Evolutionary conservation across 2,329 filamentous ascomycete genomes (phyloP), one percentile per base, ranked within the genome.

Genomic region (Knufia fluminis): DNA sequence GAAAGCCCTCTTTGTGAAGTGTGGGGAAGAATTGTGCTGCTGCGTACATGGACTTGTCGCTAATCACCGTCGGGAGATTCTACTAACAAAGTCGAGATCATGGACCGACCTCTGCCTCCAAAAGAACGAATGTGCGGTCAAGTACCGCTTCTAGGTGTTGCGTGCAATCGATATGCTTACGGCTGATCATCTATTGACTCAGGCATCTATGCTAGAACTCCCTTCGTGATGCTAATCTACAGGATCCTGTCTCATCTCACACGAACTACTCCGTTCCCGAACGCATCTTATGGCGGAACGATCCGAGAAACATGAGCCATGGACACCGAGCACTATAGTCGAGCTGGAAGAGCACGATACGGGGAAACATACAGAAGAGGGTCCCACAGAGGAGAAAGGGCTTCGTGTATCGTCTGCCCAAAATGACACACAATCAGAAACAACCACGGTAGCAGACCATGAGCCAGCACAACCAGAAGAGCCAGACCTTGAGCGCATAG

Each of bases 401-500:
- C 4, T 20, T 39, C 8, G 33, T 12, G n/a, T n/a, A n/a, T n/a
- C n/a, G n/a, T n/a, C n/a, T n/a, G n/a, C n/a, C 36, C 51, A 49
- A 12, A 50, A 54, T 17, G 24, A 36, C 16, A 35, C 44, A n/a
- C 42, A 35, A 4, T 52, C 49, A 2, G 49, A 31, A 3, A 48
- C 42, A 8, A 52, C 52, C 14, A 54, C 52, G 10, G 38, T 52
- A 10, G 54, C 36, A 26, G 51, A 52, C 22, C 35, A 45, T 17
- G 46, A 53, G 10, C 43, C 50, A 36, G 44, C 45, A 12, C 46
- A 36, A 19, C 49, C 53, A 44, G 52, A 48, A 8, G 20, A 14
- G 10, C 35, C 35, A 35, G 26, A 49, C 39, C 49, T 57, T 20
- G 59, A 50, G 56, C 65, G 58, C 48, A 59, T 43, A 7, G 33